These are phyloP conservation scores for Neurospora sp. DNA, from an alignment of 495 filamentous ascomycete species.

Conservation along the genomic window DNA sequence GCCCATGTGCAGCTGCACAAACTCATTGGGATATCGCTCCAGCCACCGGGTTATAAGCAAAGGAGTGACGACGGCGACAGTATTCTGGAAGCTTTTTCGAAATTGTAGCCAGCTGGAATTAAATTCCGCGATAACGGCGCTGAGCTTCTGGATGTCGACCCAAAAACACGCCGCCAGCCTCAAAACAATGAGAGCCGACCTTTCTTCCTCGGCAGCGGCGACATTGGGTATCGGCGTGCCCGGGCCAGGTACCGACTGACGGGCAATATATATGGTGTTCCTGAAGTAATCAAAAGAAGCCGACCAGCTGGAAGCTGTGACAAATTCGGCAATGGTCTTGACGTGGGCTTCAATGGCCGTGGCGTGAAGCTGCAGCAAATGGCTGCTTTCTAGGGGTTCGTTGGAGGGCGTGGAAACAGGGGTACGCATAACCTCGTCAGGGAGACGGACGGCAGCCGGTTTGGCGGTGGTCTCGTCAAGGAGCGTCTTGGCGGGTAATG, in stretches of 20 bases:
- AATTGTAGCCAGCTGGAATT: conserved; percentile 53
- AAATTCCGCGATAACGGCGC: conserved; percentile 49
- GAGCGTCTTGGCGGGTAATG: conserved; percentile 34
- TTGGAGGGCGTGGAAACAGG: conserved; percentile 27
- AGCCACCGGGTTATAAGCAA: conserved; percentile 52
- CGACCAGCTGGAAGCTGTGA: conserved; percentile 51
- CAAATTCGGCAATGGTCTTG: conserved; percentile 45
- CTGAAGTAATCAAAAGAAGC: conserved; percentile 44
- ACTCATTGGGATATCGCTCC: conserved; percentile 50
- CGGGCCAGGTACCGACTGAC: conserved; percentile 32
- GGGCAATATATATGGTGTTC: conserved; percentile 35
- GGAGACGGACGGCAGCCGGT: conserved; percentile 17
- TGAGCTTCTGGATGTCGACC: conserved; percentile 49
- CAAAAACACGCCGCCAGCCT: conserved; percentile 47
- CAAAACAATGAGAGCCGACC: conserved; percentile 36
- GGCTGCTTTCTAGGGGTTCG: conserved; percentile 30
- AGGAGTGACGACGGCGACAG: conserved; percentile 47
- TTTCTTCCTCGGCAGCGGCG: conserved; percentile 41
- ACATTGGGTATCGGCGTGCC: conserved; percentile 24
- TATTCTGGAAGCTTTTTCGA: conserved; percentile 50
- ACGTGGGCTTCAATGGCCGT: conserved; percentile 37
- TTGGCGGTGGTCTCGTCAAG: conserved; percentile 30
- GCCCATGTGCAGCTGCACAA: conserved; percentile 45
- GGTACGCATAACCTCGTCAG: conserved; percentile 25
- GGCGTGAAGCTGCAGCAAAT: conserved; percentile 17